These are phyloP conservation scores for Tuber aestivum DNA, from an alignment of 495 filamentous ascomycete species.

Conservation along the genomic window DNA sequence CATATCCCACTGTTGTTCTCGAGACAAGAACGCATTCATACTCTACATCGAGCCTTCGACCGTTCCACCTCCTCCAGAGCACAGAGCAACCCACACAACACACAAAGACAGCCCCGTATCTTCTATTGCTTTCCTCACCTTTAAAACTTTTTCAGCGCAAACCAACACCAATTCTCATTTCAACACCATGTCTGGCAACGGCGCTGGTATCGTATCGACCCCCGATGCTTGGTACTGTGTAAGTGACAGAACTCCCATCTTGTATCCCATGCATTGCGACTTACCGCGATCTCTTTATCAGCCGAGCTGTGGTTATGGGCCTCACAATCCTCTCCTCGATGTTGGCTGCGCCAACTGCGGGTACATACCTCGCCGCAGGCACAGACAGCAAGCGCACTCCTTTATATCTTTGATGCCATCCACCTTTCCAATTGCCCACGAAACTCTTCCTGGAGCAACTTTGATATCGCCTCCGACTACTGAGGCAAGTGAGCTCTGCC, in stretches of 20 bases:
- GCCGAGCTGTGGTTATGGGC: constrained; percentile 24
- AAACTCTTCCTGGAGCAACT: background rate
- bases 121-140: background rate
- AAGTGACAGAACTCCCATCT: background rate
- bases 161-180: background rate
- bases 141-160: constrained; percentile 10
- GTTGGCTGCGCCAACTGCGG: constrained; percentile 34
- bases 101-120: background rate
- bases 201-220: constrained; percentile 7
- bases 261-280: background rate
- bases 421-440: background rate
- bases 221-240: constrained; percentile 28
- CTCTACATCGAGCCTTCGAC: background rate
- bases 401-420: background rate
- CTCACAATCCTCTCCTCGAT: constrained; percentile 25
- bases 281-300: constrained; percentile 11
- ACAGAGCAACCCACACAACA: constrained; percentile 7
- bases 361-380: constrained; percentile 13
- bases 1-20: constrained; percentile 1
- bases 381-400: constrained; percentile 4
- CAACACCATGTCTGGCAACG: background rate
- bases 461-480: background rate
- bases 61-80: background rate
- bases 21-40: background rate
- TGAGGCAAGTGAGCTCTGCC: constrained; percentile 3